Evolutionary conservation across 2,329 filamentous ascomycete genomes (phyloP).

Genomic region (Beauveria caledonica): DNA sequence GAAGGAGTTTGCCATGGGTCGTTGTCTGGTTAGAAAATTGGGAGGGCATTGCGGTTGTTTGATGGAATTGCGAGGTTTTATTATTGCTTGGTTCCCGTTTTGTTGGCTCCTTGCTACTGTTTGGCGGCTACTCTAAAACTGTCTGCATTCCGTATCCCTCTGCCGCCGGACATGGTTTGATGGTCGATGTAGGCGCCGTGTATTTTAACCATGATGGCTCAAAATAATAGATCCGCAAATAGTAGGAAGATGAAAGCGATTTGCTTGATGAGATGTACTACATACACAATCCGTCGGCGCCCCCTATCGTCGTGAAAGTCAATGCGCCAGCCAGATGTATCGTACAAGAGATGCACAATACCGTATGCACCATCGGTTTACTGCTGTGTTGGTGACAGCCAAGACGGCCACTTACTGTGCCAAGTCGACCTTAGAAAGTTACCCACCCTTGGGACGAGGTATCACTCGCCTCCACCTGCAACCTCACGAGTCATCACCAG

Average conservation of each 20-base stretch:
- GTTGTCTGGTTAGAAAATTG: constrained; percentile 6
- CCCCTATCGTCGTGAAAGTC: neutral
- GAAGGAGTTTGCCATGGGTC: constrained; percentile 16
- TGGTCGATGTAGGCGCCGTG: neutral
- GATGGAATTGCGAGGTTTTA: neutral
- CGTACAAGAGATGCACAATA: too few species aligned
- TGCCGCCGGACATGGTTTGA: neutral
- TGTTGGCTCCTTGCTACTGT: constrained; percentile 5
- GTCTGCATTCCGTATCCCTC: neutral
- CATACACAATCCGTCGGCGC: neutral
- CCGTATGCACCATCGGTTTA: too few species aligned
- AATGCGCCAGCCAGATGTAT: too few species aligned
- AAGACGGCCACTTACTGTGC: too few species aligned
- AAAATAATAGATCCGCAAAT: neutral
- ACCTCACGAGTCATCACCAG: neutral
- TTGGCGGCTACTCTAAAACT: neutral
- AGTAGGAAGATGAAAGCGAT: constrained; percentile 1
- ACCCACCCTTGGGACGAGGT: too few species aligned
- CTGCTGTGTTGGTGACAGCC: too few species aligned
- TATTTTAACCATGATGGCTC: constrained; percentile 5
- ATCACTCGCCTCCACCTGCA: neutral
- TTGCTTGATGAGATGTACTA: neutral
- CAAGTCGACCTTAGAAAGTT: too few species aligned
- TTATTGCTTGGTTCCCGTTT: constrained; percentile 6
- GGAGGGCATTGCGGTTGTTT: neutral